Evolutionary conservation across 345 rosid genomes (phyloP).

Genomic region (Noccaea caerulescens): DNA sequence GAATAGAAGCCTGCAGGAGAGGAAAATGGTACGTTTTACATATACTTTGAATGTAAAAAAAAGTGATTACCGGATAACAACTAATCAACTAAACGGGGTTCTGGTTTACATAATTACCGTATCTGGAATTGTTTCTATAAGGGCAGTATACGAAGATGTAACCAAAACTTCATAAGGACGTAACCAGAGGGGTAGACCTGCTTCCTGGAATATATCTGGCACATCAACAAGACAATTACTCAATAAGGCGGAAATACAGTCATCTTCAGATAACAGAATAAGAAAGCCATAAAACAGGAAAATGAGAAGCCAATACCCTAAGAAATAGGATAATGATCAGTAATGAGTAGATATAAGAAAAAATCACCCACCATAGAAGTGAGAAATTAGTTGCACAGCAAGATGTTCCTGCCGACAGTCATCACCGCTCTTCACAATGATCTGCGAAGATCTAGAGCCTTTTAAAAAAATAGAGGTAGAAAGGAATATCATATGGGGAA

Average conservation of each 20-base stretch:
- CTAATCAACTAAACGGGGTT: conserved; percentile 11
- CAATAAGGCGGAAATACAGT: background rate
- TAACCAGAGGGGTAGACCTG: conserved; percentile 98
- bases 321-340: conserved; percentile 30
- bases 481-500: conserved; percentile 26
- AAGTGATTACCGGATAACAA: conserved; percentile 1
- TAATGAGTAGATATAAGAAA: conserved; percentile 24
- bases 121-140: conserved; percentile 97
- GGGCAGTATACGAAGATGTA: conserved; percentile 98
- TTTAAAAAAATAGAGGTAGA: conserved; percentile 28
- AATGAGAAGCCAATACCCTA: conserved; percentile 8
- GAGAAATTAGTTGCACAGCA: conserved; percentile 98
- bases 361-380: conserved; percentile 78
- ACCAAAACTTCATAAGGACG: conserved; percentile 96
- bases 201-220: conserved; percentile 98
- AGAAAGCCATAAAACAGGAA: conserved; percentile 20
- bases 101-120: conserved; percentile 59
- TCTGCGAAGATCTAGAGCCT: conserved; percentile 45
- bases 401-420: conserved; percentile 99
- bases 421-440: conserved; percentile 98
- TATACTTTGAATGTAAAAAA: conserved; percentile 8
- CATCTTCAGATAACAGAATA: conserved; percentile 21
- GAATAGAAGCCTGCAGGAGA: conserved; percentile 84
- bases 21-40: conserved; percentile 16
- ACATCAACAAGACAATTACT: conserved; percentile 30